Evolutionary conservation across 208 protist species (phyloP).

Genomic region (Acanthamoeba quina): DNA sequence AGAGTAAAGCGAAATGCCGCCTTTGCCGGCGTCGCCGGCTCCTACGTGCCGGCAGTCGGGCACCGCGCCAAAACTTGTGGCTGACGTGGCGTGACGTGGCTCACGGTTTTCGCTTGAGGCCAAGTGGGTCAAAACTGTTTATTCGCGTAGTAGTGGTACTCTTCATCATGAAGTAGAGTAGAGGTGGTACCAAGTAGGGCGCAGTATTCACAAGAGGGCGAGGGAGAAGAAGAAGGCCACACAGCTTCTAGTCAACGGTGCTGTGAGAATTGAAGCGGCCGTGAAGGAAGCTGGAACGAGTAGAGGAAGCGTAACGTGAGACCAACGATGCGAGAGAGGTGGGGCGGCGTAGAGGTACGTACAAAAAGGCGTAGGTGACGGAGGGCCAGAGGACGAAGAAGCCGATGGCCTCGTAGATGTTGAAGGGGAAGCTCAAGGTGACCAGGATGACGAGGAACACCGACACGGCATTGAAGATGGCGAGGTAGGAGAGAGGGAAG

Average conservation of each 20-base stretch:
- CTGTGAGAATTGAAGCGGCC: neutral
- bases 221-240: neutral
- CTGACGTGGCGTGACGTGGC: neutral
- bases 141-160: neutral
- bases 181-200: neutral
- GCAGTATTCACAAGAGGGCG: neutral
- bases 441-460: neutral
- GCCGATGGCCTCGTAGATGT: constrained; percentile 25
- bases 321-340: neutral
- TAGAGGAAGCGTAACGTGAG: neutral
- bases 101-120: too few species aligned
- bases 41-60: neutral
- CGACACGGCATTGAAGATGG: constrained; percentile 33
- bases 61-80: neutral
- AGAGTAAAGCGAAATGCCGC: neutral
- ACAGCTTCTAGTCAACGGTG: neutral
- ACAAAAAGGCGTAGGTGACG: constrained; percentile 23
- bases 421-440: constrained; percentile 50
- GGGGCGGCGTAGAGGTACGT: neutral
- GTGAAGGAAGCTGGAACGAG: neutral
- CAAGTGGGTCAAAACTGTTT: neutral
- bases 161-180: too few species aligned
- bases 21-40: neutral
- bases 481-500: constrained; percentile 31
- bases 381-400: constrained; percentile 36